Conservation (phyloP, 352 stramenopile genomes). For the Aphanomyces cochlioides region DNA sequence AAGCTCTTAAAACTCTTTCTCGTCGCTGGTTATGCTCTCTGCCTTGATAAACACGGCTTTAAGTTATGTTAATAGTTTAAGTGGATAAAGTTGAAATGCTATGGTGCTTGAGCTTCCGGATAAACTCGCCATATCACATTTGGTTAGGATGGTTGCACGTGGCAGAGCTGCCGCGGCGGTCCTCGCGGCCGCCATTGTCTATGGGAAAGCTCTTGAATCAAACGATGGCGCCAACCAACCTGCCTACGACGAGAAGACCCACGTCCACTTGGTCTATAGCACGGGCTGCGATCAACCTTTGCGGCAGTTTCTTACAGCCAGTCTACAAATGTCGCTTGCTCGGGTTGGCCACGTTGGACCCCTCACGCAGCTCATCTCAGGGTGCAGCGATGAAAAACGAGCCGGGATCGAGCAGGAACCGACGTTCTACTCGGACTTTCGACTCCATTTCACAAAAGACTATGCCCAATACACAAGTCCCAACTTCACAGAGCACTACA, state of each 20-base stretch:
- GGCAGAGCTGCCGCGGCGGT: too few relatives aligned
- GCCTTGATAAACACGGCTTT: too few relatives aligned
- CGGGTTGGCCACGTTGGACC: slow-evolving; percentile 15
- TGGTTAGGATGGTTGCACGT: too few relatives aligned
- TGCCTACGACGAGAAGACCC: not conserved
- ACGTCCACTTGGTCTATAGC: slow-evolving; percentile 17
- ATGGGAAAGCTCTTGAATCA: too few relatives aligned
- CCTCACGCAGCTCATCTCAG: slow-evolving; percentile 7
- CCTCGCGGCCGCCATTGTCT: too few relatives aligned
- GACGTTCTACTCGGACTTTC: slow-evolving; percentile 24
- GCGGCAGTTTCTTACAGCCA: slow-evolving; percentile 1
- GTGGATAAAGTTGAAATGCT: too few relatives aligned
- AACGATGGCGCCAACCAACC: too few relatives aligned
- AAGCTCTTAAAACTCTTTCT: too few relatives aligned
- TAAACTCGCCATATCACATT: too few relatives aligned
- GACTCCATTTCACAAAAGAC: slow-evolving; percentile 11
- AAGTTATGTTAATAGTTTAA: too few relatives aligned
- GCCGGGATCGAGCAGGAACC: not conserved
- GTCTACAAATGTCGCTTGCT: slow-evolving; percentile 5
- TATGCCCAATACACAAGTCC: not conserved
- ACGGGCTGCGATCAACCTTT: slow-evolving; percentile 14
- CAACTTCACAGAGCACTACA: slow-evolving; percentile 12
- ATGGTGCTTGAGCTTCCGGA: too few relatives aligned
- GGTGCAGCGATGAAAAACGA: not conserved
- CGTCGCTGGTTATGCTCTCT: too few relatives aligned